phyloP scores from a whole-genome alignment of 129 eudicot species.

The Artemisia argyi region DNA sequence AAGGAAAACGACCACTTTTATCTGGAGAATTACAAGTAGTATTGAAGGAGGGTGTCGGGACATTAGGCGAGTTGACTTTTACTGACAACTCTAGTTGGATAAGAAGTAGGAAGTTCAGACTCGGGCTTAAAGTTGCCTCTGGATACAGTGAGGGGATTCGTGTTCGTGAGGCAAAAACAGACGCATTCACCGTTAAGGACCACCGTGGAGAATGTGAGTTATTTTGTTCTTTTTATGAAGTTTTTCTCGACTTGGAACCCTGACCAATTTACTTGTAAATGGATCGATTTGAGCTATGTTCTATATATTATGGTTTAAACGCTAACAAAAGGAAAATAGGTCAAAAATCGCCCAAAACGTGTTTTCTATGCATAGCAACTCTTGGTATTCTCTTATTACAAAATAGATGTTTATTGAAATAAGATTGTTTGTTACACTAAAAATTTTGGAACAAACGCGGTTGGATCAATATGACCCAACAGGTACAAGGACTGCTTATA shows the following conservation, averaged over 20 bases:
- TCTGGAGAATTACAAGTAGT: conserved; percentile 83
- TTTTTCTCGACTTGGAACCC: neutral
- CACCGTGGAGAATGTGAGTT: conserved; percentile 98
- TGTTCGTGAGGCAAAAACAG: conserved; percentile 92
- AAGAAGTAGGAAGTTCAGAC: conserved; percentile 92
- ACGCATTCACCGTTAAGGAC: conserved; percentile 92
- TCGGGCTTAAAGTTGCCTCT: conserved; percentile 80
- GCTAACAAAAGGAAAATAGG: too few relatives aligned
- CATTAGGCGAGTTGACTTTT: conserved; percentile 89
- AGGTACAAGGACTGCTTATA: too few relatives aligned
- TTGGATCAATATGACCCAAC: neutral
- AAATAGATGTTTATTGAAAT: too few relatives aligned
- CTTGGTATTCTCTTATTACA: too few relatives aligned
- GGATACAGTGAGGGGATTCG: conserved; percentile 72
- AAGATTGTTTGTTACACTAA: too few relatives aligned
- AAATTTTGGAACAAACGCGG: too few relatives aligned
- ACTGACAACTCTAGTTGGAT: conserved; percentile 99
- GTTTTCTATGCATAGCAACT: too few relatives aligned
- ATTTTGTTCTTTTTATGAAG: neutral
- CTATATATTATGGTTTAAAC: too few relatives aligned
- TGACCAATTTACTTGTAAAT: neutral
- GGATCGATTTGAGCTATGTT: neutral
- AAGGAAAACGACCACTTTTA: conserved; percentile 96
- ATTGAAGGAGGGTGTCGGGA: conserved; percentile 94
- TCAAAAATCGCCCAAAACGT: neutral